Evolutionary conservation across 345 rosid species (phyloP).

Genomic region (Punica granatum): DNA sequence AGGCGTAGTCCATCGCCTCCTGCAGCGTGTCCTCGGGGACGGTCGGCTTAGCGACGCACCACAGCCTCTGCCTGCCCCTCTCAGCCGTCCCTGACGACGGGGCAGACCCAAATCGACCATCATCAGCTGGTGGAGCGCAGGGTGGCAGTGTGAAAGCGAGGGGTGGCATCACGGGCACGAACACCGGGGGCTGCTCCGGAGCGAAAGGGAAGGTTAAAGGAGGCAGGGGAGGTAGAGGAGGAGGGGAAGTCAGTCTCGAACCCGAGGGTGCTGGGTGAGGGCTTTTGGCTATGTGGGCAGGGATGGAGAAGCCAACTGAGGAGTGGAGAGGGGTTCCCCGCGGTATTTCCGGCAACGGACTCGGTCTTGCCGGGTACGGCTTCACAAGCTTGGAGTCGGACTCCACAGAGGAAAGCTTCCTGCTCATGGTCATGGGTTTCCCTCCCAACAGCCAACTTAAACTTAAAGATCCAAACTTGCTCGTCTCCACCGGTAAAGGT

Average conservation of each 20-base stretch:
- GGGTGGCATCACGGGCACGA: conserved; percentile 11
- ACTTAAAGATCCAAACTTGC: background rate
- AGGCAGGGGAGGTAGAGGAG: conserved; percentile 23
- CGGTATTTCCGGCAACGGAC: conserved; percentile 40
- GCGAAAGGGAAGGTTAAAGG: conserved; percentile 23
- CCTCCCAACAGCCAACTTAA: background rate
- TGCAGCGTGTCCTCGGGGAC: conserved; percentile 57
- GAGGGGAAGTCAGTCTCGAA: conserved; percentile 15
- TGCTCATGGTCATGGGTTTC: background rate
- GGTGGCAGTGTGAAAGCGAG: conserved; percentile 34
- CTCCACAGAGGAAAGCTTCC: conserved; percentile 28
- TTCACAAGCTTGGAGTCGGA: conserved; percentile 19
- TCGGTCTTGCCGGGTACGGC: conserved; percentile 40
- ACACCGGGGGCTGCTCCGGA: conserved; percentile 32
- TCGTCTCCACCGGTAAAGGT: background rate
- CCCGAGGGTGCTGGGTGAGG: conserved; percentile 25
- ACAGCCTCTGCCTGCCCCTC: conserved; percentile 31
- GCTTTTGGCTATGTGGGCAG: conserved; percentile 37
- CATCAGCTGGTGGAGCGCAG: conserved; percentile 29
- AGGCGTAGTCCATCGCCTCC: conserved; percentile 62
- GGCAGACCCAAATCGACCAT: conserved; percentile 25
- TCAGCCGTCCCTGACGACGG: background rate
- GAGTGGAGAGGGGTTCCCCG: conserved; percentile 27
- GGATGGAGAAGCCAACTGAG: conserved; percentile 43
- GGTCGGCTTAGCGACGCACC: conserved; percentile 76